Evolutionary conservation across 164 flowering plant species (phyloP), one percentile per base, ranked within the genome.

Genomic region (Platanus orientalis): DNA sequence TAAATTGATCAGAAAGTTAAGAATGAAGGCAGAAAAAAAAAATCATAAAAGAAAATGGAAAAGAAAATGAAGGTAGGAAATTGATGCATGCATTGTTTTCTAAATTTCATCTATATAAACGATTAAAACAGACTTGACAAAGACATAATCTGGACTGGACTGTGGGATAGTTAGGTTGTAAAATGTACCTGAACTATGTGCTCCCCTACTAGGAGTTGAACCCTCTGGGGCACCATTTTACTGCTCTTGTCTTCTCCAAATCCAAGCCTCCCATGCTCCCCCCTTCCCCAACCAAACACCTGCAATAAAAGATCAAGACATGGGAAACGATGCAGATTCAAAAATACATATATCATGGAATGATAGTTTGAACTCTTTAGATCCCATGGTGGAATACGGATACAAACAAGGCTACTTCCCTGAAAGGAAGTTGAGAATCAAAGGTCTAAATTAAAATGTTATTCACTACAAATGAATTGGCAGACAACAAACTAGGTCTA

Each of bases 271-370:
- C 99, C 99, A 79, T 95, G 99, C 67, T 95, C 99, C n/a, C 99
- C 99, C 75, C 99, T 81, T 56, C 99, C 99, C 99, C 99, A 95
- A 20, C 90, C 98, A 78, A 84, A 95, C n/a, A 95, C 99, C 99
- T 95, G 75, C 54, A 67, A 64, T 32, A 13, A 48, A 62, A 42
- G 54, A 36, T 36, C 42, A 7, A 36, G 42, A 14, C 42, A 36
- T 36, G 9, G 42, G 42, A 36, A 10, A 36, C 9, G 39, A 36
- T 36, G 42, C 42, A 36, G 42, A 36, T 36, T 36, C n/a, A n/a
- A n/a, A n/a, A n/a, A n/a, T n/a, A n/a, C n/a, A n/a, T n/a, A n/a
- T n/a, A n/a, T n/a, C n/a, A n/a, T n/a, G n/a, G n/a, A n/a, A n/a
- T n/a, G n/a, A n/a, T n/a, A n/a, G n/a, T n/a, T n/a, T n/a, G n/a